Evolutionary conservation across 2,329 filamentous ascomycete genomes (phyloP).

Genomic region (Monilinia polystroma): DNA sequence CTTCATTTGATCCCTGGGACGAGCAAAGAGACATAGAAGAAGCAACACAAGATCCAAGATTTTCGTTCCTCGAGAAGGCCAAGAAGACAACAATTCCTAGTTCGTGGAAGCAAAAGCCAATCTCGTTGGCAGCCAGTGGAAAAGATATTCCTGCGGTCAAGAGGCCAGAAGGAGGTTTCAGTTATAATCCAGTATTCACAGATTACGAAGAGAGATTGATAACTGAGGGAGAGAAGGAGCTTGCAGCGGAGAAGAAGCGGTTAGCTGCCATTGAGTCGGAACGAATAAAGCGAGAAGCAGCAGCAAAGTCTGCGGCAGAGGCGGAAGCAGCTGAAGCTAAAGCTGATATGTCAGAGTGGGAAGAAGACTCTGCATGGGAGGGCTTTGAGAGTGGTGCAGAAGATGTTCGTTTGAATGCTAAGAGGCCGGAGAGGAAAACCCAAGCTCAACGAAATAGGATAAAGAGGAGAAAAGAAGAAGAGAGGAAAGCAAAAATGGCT

Average conservation of each 20-base stretch:
- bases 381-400: constrained; percentile 81
- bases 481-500: constrained; percentile 73
- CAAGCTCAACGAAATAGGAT: constrained; percentile 82
- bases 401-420: constrained; percentile 62
- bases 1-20: constrained; percentile 79
- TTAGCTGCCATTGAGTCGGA: constrained; percentile 66
- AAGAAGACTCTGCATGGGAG: constrained; percentile 91
- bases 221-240: constrained; percentile 72
- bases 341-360: constrained; percentile 66
- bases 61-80: constrained; percentile 66
- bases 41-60: constrained; percentile 50
- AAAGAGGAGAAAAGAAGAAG: constrained; percentile 84
- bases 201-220: constrained; percentile 80
- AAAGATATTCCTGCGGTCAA: constrained; percentile 76
- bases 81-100: constrained; percentile 68
- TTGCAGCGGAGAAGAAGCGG: constrained; percentile 76
- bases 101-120: constrained; percentile 72
- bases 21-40: constrained; percentile 47
- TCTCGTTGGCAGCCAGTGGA: constrained; percentile 79
- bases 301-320: constrained; percentile 67
- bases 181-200: constrained; percentile 86
- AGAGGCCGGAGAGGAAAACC: constrained; percentile 82
- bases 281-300: constrained; percentile 64
- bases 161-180: constrained; percentile 77
- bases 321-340: constrained; percentile 71